These are phyloP conservation scores for Penicillium lividum DNA, from an alignment of 495 filamentous ascomycete genomes.

Conservation along the genomic window DNA sequence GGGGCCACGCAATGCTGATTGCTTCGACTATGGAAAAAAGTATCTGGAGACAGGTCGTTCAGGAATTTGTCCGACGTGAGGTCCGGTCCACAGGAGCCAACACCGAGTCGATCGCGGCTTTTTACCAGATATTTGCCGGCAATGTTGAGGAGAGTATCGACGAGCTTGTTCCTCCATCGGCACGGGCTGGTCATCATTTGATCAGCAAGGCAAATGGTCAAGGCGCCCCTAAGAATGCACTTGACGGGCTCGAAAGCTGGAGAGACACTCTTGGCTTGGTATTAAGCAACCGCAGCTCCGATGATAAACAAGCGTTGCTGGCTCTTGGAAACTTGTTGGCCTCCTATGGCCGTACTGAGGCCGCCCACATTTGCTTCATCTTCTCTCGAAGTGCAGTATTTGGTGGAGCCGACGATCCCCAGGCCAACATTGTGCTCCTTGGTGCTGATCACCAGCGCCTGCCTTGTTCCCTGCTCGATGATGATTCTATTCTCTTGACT, in stretches of 20 bases:
- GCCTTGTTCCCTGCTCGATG: constrained; percentile 67
- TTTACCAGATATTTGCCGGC: constrained; percentile 91
- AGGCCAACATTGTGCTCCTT: constrained; percentile 75
- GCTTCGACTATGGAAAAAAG: constrained; percentile 69
- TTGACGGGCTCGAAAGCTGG: constrained; percentile 90
- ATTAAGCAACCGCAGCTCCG: constrained; percentile 79
- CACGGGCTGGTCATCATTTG: constrained; percentile 88
- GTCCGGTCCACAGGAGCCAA: constrained; percentile 75
- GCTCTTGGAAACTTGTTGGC: constrained; percentile 82
- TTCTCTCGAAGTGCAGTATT: constrained; percentile 63
- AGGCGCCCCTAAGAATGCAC: constrained; percentile 66
- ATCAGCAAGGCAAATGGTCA: constrained; percentile 66
- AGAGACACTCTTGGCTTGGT: constrained; percentile 84
- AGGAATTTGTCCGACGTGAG: constrained; percentile 91
- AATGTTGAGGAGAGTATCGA: constrained; percentile 94
- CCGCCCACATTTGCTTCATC: constrained; percentile 86
- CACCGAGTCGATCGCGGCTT: constrained; percentile 79
- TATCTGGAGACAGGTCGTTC: constrained; percentile 88
- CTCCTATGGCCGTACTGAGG: constrained; percentile 84
- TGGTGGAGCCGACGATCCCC: constrained; percentile 81
- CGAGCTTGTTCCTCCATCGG: constrained; percentile 92
- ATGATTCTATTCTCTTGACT: constrained; percentile 82
- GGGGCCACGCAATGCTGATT: constrained; percentile 95
- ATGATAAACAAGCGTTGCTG: constrained; percentile 73
- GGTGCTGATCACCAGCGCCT: constrained; percentile 75